A percentile compares a stretch with the other conserved stretches of the same genome.
phyloP scores from a whole-genome alignment of 768 basidiomycete species.

The Boletus pseudopeckii region DNA sequence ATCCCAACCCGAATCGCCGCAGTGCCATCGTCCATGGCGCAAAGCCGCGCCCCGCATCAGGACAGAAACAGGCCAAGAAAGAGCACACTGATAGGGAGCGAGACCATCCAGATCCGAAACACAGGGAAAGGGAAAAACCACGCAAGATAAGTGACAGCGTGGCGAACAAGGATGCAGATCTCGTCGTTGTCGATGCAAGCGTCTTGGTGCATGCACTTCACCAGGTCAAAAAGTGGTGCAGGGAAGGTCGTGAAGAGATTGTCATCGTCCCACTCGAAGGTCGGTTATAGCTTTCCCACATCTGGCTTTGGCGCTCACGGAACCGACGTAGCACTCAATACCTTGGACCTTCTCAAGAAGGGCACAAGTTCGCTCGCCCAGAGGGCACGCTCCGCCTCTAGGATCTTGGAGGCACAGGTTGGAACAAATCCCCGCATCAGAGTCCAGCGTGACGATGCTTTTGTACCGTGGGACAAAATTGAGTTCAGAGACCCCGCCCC shows the following conservation, averaged over 20 bases:
- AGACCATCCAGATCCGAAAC: constrained; percentile 18
- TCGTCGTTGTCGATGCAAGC: constrained; percentile 78
- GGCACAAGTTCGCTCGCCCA: constrained; percentile 75
- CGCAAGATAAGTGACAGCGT: constrained; percentile 29
- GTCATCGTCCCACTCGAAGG: constrained; percentile 88
- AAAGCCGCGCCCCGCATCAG: constrained; percentile 24
- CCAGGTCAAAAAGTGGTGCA: constrained; percentile 81
- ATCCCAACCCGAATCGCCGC: constrained; percentile 21
- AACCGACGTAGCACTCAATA: constrained; percentile 67
- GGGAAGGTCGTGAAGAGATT: constrained; percentile 71
- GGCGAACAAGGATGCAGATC: constrained; percentile 60
- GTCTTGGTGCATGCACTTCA: constrained; percentile 75
- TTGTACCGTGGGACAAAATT: constrained; percentile 77
- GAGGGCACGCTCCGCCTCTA: constrained; percentile 82
- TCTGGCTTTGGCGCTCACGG: constrained; percentile 6
- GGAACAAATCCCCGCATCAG: constrained; percentile 78
- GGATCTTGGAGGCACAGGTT: constrained; percentile 84
- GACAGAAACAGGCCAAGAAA: constrained; percentile 23
- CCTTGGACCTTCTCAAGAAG: constrained; percentile 90
- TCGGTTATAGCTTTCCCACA: constrained; percentile 32
- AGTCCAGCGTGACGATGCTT: constrained; percentile 80
- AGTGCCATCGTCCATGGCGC: constrained; percentile 4
- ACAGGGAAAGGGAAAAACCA: constrained; percentile 17
- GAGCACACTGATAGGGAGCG: constrained; percentile 19
- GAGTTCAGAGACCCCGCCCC: constrained; percentile 40